Evolutionary conservation across 257 asterid genomes (phyloP).

Genomic region (Fraxinus americana): DNA sequence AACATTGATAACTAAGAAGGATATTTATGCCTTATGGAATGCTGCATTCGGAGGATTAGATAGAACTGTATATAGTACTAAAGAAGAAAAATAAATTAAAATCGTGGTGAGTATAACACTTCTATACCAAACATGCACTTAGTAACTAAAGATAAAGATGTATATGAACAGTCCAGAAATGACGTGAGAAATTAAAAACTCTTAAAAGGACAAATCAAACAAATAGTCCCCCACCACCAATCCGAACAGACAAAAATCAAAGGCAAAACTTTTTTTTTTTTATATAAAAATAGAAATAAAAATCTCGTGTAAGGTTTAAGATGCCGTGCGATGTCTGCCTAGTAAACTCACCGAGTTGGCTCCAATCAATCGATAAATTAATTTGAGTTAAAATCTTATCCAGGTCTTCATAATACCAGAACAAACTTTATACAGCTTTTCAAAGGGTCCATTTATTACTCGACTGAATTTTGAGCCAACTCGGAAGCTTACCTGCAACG

Average conservation of each 20-base stretch:
- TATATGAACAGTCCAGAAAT: neutral
- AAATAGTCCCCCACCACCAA: neutral
- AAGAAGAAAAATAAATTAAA: neutral
- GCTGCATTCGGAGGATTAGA: neutral
- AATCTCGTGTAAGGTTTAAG: slow-evolving; percentile 26
- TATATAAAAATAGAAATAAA: neutral
- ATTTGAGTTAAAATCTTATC: slow-evolving; percentile 55
- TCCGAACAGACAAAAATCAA: too few species aligned
- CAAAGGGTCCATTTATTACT: slow-evolving; percentile 55
- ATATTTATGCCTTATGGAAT: neutral
- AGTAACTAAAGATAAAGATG: neutral
- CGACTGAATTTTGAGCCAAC: slow-evolving; percentile 71
- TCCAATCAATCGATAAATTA: slow-evolving; percentile 38
- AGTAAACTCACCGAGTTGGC: slow-evolving; percentile 75
- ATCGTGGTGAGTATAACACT: neutral
- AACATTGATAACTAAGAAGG: too few species aligned
- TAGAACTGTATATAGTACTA: neutral
- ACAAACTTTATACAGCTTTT: slow-evolving; percentile 56
- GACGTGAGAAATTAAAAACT: neutral
- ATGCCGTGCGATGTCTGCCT: slow-evolving; percentile 36
- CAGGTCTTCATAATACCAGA: slow-evolving; percentile 66
- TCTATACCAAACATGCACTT: neutral
- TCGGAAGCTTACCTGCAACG: slow-evolving; percentile 72
- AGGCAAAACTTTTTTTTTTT: neutral
- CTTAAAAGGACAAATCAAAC: neutral